Percentiles rank a stretch among this genome's conserved stretches.
These are phyloP conservation scores for Penicillium sclerotigenum DNA, from an alignment of 2,329 filamentous ascomycete species.

Conservation along the genomic window DNA sequence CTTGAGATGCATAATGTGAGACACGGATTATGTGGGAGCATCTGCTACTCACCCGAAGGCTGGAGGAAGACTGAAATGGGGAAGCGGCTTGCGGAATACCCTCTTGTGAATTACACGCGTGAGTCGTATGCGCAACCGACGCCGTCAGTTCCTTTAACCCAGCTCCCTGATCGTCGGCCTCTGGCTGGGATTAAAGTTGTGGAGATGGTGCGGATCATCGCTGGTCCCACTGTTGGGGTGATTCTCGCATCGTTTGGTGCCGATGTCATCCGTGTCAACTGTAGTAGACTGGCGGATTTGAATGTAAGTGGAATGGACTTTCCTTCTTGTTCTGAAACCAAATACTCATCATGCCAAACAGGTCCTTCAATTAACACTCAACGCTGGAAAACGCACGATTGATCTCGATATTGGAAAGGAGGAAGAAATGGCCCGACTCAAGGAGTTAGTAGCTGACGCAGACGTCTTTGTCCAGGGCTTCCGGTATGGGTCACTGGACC, in stretches of 20 bases:
- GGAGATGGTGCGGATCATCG: constrained; percentile 40
- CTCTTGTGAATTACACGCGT: constrained; percentile 42
- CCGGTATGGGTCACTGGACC: constrained; percentile 43
- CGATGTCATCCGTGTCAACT: constrained; percentile 48
- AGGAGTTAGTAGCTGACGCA: constrained; percentile 43
- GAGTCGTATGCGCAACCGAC: constrained; percentile 37
- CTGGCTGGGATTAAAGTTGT: constrained; percentile 51
- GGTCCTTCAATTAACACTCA: constrained; percentile 23
- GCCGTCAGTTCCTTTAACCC: constrained; percentile 28
- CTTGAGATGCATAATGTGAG: constrained; percentile 44
- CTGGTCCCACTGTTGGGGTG: constrained; percentile 44
- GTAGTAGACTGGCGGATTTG: constrained; percentile 38
- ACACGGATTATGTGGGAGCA: constrained; percentile 45
- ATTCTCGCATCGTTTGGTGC: constrained; percentile 47
- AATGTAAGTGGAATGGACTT: constrained; percentile 17
- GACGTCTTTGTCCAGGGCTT: constrained; percentile 57
- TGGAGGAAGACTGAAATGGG: constrained; percentile 48
- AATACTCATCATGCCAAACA: background rate
- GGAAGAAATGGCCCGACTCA: constrained; percentile 41
- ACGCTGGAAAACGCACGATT: constrained; percentile 26
- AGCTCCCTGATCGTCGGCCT: constrained; percentile 15
- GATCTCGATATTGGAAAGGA: constrained; percentile 48
- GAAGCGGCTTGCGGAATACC: constrained; percentile 41
- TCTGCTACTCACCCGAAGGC: constrained; percentile 45
- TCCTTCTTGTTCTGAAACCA: background rate